Percentiles rank a stretch among this genome's conserved stretches.
phyloP scores from a whole-genome alignment of 2,329 filamentous ascomycete genomes.

The Nothomitra cinnamomea region DNA sequence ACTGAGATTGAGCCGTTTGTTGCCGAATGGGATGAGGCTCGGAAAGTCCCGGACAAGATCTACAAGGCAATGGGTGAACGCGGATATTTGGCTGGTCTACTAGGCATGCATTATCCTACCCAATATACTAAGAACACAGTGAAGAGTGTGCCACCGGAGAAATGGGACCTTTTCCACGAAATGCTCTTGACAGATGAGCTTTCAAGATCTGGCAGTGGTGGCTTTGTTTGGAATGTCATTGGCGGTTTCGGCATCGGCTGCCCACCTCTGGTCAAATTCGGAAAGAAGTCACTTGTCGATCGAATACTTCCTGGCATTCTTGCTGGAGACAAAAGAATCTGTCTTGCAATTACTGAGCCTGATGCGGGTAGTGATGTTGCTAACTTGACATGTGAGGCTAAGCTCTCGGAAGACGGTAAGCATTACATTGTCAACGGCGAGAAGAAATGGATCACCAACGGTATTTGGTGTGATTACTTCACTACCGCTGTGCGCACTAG shows the following conservation, averaged over 20 bases:
- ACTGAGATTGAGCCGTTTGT: slow-evolving; percentile 79
- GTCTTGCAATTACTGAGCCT: slow-evolving; percentile 90
- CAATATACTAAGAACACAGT: slow-evolving; percentile 56
- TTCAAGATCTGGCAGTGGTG: slow-evolving; percentile 72
- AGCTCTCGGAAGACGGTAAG: slow-evolving; percentile 87
- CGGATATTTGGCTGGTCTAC: slow-evolving; percentile 81
- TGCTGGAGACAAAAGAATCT: slow-evolving; percentile 89
- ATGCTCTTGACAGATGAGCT: slow-evolving; percentile 90
- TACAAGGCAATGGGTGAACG: slow-evolving; percentile 92
- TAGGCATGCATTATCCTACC: slow-evolving; percentile 68
- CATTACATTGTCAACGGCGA: slow-evolving; percentile 99
- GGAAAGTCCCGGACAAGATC: slow-evolving; percentile 70
- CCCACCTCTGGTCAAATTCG: slow-evolving; percentile 83
- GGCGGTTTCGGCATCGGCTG: slow-evolving; percentile 94
- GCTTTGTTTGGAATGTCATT: slow-evolving; percentile 91
- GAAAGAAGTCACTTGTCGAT: slow-evolving; percentile 67
- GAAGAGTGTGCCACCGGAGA: slow-evolving; percentile 63
- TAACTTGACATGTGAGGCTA: slow-evolving; percentile 88
- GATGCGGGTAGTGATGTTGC: slow-evolving; percentile 92
- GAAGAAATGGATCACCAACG: slow-evolving; percentile 99
- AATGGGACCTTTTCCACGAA: slow-evolving; percentile 98
- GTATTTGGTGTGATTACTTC: slow-evolving; percentile 94
- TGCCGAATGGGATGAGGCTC: slow-evolving; percentile 92
- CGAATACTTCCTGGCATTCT: slow-evolving; percentile 80
- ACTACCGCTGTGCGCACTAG: slow-evolving; percentile 90